These are phyloP conservation scores for Actinomucor elegans DNA, from an alignment of 371 early-diverging fungal genomes.

Conservation along the genomic window DNA sequence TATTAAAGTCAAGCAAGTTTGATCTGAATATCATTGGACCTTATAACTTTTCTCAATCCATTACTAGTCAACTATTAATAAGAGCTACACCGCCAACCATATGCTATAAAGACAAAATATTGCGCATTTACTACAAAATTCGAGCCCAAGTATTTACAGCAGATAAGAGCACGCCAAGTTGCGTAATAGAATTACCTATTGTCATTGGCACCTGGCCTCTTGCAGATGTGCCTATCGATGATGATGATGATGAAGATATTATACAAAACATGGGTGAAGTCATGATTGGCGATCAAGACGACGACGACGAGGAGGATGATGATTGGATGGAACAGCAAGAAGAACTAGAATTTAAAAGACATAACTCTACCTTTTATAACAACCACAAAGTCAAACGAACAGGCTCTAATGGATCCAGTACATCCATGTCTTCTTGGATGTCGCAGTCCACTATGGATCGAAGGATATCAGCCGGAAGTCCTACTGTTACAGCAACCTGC, in stretches of 20 bases:
- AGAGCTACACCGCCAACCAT: slow-evolving; percentile 39
- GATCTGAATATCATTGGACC: slow-evolving; percentile 41
- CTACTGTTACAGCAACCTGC: background rate
- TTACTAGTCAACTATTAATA: slow-evolving; percentile 27
- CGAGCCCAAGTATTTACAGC: slow-evolving; percentile 20
- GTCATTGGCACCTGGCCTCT: slow-evolving; percentile 50
- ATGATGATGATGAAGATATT: slow-evolving; percentile 41
- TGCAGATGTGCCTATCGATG: slow-evolving; percentile 47
- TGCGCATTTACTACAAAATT: slow-evolving; percentile 36
- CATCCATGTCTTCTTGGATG: slow-evolving; percentile 6
- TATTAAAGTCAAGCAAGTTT: slow-evolving; percentile 27
- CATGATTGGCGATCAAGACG: slow-evolving; percentile 21
- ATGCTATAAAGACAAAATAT: slow-evolving; percentile 20
- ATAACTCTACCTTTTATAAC: background rate
- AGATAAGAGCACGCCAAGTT: slow-evolving; percentile 2
- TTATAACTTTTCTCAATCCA: slow-evolving; percentile 34
- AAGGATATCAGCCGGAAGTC: background rate
- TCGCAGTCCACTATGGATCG: slow-evolving; percentile 3
- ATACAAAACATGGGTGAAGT: slow-evolving; percentile 24
- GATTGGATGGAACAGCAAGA: background rate
- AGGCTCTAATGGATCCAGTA: slow-evolving; percentile 5
- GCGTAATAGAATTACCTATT: slow-evolving; percentile 36
- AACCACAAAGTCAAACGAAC: background rate
- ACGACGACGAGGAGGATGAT: slow-evolving; percentile 16
- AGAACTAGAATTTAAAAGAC: background rate